Evolutionary conservation across 2,329 filamentous ascomycete genomes (phyloP).

Genomic region (Cadophora sp.): DNA sequence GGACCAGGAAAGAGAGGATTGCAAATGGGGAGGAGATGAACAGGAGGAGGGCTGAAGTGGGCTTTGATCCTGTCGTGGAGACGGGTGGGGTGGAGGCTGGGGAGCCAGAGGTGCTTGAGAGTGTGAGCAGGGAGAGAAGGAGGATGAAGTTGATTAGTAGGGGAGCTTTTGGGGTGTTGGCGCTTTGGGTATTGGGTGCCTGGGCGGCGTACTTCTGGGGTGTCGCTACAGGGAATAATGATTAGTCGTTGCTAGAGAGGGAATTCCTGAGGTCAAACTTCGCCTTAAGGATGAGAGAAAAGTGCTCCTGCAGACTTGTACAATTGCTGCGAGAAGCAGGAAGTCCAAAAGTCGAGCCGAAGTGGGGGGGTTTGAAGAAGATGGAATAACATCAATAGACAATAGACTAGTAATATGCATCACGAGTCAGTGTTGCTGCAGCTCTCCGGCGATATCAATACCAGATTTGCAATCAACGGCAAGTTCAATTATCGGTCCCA

Average conservation of each 20-base stretch:
- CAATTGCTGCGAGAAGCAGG: not conserved
- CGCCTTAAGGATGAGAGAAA: not conserved
- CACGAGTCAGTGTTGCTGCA: too few relatives aligned
- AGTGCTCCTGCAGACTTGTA: not conserved
- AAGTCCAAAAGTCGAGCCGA: too few relatives aligned
- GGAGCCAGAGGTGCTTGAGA: slow-evolving; percentile 47
- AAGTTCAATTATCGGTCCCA: too few relatives aligned
- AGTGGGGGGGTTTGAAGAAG: not conserved
- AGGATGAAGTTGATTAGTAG: slow-evolving; percentile 46
- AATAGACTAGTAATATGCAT: too few relatives aligned
- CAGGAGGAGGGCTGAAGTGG: slow-evolving; percentile 49
- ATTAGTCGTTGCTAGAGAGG: not conserved
- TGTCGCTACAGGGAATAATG: slow-evolving; percentile 58
- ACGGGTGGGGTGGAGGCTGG: slow-evolving; percentile 37
- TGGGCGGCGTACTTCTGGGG: slow-evolving; percentile 68
- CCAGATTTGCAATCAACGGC: too few relatives aligned
- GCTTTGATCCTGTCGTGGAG: slow-evolving; percentile 44
- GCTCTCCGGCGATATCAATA: too few relatives aligned
- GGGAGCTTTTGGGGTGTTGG: slow-evolving; percentile 51
- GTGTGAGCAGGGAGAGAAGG: slow-evolving; percentile 48
- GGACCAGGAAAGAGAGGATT: slow-evolving; percentile 61
- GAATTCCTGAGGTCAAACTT: not conserved
- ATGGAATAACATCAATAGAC: not conserved
- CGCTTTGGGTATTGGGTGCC: slow-evolving; percentile 56
- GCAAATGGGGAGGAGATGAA: slow-evolving; percentile 52